A percentile compares a stretch with the other conserved stretches of the same genome.
phyloP scores from a whole-genome alignment of 164 flowering plant genomes.

The Echeveria elegans region DNA sequence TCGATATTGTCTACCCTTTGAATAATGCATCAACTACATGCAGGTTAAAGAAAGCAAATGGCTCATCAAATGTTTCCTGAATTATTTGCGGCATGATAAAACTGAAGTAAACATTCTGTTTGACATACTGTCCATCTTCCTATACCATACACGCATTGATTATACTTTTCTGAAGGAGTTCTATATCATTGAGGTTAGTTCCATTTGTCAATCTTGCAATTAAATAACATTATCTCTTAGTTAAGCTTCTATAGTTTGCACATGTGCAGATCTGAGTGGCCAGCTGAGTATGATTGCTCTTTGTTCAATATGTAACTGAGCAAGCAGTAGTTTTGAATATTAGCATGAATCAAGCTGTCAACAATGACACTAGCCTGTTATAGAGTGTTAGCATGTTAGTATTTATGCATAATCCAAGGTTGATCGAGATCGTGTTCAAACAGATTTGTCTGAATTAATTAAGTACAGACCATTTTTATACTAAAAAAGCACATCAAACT shows the following conservation, averaged over 20 bases:
- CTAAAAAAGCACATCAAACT: neutral
- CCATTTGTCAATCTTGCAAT: neutral
- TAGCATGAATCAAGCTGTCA: neutral
- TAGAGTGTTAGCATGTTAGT: neutral
- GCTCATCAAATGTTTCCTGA: constrained; percentile 97
- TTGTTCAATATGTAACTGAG: neutral
- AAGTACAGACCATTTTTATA: neutral
- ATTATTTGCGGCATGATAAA: constrained; percentile 86
- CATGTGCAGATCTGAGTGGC: neutral
- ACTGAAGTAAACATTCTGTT: constrained; percentile 82
- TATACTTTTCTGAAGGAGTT: constrained; percentile 97
- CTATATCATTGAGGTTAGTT: constrained; percentile 85
- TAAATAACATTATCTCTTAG: neutral
- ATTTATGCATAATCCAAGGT: neutral
- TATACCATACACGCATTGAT: constrained; percentile 80
- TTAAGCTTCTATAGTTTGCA: neutral
- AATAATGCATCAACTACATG: constrained; percentile 11
- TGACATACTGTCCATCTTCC: constrained; percentile 88
- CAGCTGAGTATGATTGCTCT: neutral
- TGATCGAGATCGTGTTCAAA: neutral
- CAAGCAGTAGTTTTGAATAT: neutral
- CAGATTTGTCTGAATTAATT: neutral
- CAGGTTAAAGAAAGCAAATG: constrained; percentile 99
- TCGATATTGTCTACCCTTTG: neutral
- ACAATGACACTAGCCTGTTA: neutral